Base-by-base conservation (phyloP, 768 basidiomycete genomes). In the Lentinula sp. region DNA sequence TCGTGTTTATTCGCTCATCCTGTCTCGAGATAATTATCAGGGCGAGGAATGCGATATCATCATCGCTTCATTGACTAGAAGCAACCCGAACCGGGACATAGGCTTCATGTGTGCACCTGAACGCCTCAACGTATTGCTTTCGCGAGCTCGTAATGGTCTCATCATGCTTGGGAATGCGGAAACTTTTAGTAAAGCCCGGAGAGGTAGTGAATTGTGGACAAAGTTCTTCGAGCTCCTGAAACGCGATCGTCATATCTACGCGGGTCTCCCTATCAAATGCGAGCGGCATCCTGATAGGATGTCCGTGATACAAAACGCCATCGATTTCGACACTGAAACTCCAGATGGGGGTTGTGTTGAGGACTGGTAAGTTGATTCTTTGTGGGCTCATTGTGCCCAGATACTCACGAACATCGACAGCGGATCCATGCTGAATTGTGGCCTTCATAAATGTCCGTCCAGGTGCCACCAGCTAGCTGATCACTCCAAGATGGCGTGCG, bases 21-120 rank as follows among this genome's bases (percentile, higher is more conserved):
- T 75, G 68, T 80, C 3, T 60, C 78, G 42, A 88, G 88, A 89
- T 65, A 90, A 89, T 65, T 90, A 88, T 62, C 88, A 89, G 66
- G 88, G 88, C 2, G 88, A 89, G 67, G 87, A 89, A 68, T 83
- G 84, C 40, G 81, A 88, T 52, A 84, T 90, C 52, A 84, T 90
- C 31, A 72, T 90, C 35, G 75, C 78, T 5, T 84, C 81, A 8
- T 69, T 90, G 31, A 87, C 85, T 0, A 71, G 88, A 53, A 88
- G 86, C 64, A 88, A 90, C 62, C 3, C 73, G 0, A 60, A 70
- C 0, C 67, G 77, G 52, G 80, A 84, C 59, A 89, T 90, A 21
- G 87, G 88, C 0, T 89, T 90, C 72, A 87, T 90, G 86, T 80
- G 70, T 43, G 78, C 87, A 3, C 82, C 85, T 0, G 86, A 90